Conservation (phyloP, 148 eudicot genomes). For the Camellia japonica region DNA sequence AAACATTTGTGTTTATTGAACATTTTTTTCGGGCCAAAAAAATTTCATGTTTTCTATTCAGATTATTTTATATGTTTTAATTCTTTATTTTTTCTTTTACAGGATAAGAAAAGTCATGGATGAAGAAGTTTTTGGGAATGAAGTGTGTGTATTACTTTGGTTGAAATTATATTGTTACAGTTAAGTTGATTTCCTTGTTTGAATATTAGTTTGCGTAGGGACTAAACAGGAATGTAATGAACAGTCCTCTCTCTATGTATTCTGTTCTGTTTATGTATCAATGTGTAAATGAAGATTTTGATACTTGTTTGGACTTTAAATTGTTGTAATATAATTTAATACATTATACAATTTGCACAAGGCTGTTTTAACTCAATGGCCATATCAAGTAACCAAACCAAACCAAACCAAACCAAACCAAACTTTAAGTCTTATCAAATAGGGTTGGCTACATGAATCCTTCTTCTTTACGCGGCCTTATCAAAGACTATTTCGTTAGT, state of each 20-base stretch:
- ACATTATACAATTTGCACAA: background rate
- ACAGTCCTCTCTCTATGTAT: background rate
- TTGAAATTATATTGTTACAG: background rate
- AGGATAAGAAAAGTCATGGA: constrained; percentile 25
- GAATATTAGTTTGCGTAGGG: background rate
- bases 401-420: too few relatives aligned
- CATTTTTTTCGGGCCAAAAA: too few relatives aligned
- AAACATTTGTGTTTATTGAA: too few relatives aligned
- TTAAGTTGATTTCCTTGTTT: constrained; percentile 7
- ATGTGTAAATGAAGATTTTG: constrained; percentile 12
- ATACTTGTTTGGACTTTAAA: background rate
- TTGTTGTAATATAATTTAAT: background rate
- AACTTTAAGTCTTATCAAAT: too few relatives aligned
- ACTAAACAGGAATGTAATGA: constrained; percentile 11
- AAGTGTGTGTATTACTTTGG: background rate
- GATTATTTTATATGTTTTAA: background rate
- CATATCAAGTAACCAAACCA: background rate
- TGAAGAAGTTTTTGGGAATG: background rate
- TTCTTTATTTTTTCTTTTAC: background rate
- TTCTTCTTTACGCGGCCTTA: too few relatives aligned
- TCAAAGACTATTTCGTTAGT: too few relatives aligned
- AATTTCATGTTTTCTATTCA: background rate
- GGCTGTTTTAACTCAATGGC: background rate
- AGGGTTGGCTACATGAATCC: too few relatives aligned
- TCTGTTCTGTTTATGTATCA: background rate